Conservation (phyloP, 169 alveolate genomes). For the Plasmodium blacklocki region DNA sequence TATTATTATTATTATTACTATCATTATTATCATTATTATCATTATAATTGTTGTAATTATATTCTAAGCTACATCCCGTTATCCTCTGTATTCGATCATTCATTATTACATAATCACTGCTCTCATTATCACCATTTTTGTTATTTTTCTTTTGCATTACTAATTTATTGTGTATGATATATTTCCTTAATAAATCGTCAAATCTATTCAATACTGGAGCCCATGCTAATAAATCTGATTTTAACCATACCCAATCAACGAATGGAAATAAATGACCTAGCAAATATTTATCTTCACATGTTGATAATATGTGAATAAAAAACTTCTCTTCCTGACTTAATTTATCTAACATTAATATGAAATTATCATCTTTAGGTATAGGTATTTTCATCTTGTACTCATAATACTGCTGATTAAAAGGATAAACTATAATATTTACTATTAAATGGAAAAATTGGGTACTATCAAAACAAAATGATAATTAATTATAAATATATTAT, state of each 20-base stretch:
- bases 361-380: conserved; percentile 87
- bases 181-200: conserved; percentile 81
- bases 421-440: neutral
- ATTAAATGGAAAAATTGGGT: neutral
- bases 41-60: too few species aligned
- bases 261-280: conserved; percentile 80
- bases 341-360: conserved; percentile 80
- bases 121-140: conserved; percentile 9
- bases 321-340: conserved; percentile 83
- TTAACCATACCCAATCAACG: conserved; percentile 89
- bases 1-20: neutral
- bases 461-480: neutral
- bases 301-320: conserved; percentile 79
- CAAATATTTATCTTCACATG: conserved; percentile 78
- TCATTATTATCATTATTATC: neutral
- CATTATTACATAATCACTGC: neutral
- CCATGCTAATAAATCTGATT: conserved; percentile 86
- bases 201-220: conserved; percentile 87
- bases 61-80: too few species aligned
- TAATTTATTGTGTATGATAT: conserved; percentile 73
- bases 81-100: too few species aligned
- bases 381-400: conserved; percentile 83
- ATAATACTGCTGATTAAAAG: conserved; percentile 8
- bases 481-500: neutral
- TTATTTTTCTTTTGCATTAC: conserved; percentile 48